These are phyloP conservation scores for Taphrina communis DNA, from an alignment of 1,139 yeast species.

Conservation along the genomic window DNA sequence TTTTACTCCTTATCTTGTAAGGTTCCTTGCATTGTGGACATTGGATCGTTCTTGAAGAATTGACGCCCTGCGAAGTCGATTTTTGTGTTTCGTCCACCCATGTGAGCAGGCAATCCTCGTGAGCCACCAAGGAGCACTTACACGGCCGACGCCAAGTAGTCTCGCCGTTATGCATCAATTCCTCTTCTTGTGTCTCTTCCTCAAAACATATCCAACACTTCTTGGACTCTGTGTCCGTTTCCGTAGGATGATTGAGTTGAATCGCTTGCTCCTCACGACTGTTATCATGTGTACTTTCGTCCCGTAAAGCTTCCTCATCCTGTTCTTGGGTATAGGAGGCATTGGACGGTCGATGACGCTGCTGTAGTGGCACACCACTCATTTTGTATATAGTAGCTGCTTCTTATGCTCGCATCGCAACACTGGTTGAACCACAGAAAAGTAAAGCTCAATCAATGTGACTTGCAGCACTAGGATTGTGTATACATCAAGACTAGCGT, in stretches of 20 bases:
- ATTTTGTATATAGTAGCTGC: neutral
- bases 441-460: neutral
- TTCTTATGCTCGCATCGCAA: neutral
- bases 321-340: neutral
- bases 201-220: conserved; percentile 43
- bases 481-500: too few species aligned
- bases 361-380: conserved; percentile 15
- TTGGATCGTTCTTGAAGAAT: conserved; percentile 32
- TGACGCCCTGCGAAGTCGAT: conserved; percentile 41
- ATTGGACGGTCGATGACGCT: neutral
- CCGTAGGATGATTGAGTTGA: neutral
- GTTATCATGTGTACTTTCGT: neutral
- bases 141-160: conserved; percentile 54
- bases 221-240: neutral
- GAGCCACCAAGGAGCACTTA: conserved; percentile 56
- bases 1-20: conserved; percentile 20
- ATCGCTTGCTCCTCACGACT: conserved; percentile 3
- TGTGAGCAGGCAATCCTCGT: conserved; percentile 54
- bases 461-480: neutral
- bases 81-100: conserved; percentile 51
- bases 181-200: conserved; percentile 28
- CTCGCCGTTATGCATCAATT: neutral
- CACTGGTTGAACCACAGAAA: too few species aligned
- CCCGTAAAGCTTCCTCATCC: neutral
- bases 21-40: conserved; percentile 42